phyloP scores from a whole-genome alignment of 1,139 yeast genomes.

The Pichia kudriavzevii region DNA sequence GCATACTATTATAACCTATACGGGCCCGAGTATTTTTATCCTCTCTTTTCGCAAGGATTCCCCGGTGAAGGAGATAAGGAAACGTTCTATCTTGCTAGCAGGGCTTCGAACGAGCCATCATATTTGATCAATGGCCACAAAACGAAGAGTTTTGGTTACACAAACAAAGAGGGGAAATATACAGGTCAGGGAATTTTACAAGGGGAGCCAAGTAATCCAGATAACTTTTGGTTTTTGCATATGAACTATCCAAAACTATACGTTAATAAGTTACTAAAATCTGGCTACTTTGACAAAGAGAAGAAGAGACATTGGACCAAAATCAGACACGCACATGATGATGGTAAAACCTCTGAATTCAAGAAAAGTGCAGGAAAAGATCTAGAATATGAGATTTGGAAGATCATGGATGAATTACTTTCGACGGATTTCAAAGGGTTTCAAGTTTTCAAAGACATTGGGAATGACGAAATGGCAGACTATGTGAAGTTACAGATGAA shows the following conservation, averaged over 20 bases:
- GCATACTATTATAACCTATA: constrained; percentile 25
- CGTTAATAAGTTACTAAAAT: constrained; percentile 15
- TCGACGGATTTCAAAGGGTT: constrained; percentile 23
- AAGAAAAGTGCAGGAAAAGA: constrained; percentile 18
- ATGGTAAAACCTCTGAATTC: constrained; percentile 16
- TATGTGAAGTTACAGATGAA: constrained; percentile 13
- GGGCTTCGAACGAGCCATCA: constrained; percentile 23
- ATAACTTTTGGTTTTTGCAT: constrained; percentile 23
- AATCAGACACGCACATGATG: constrained; percentile 24
- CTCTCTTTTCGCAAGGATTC: constrained; percentile 28
- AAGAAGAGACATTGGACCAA: constrained; percentile 22
- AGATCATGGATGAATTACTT: constrained; percentile 18
- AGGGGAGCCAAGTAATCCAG: constrained; percentile 21
- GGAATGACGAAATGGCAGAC: constrained; percentile 24
- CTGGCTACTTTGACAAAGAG: constrained; percentile 16
- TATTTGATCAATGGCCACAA: constrained; percentile 23
- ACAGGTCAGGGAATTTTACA: constrained; percentile 27
- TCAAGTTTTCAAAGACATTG: constrained; percentile 17
- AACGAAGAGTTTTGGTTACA: constrained; percentile 25
- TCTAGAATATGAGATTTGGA: constrained; percentile 23
- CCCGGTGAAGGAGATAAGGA: constrained; percentile 30
- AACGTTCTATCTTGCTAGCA: constrained; percentile 25
- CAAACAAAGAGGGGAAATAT: constrained; percentile 19
- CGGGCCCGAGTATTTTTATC: constrained; percentile 28
- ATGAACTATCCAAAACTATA: constrained; percentile 26